phyloP scores from a whole-genome alignment of 805 yeast genomes.

The Ogataea nonfermentans region DNA sequence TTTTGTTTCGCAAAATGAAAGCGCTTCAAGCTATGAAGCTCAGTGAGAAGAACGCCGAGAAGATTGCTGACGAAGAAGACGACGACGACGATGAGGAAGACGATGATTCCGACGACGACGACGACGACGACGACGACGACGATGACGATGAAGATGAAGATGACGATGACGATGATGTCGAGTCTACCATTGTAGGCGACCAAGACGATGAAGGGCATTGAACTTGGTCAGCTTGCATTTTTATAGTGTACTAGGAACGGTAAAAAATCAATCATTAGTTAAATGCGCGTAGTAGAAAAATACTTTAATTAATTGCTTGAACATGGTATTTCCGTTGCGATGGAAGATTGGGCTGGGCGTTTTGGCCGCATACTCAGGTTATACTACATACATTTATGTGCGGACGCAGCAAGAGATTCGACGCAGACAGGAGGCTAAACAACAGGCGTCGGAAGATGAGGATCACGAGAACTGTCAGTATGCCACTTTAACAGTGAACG shows the following conservation, averaged over 20 bases:
- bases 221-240: constrained; percentile 5
- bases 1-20: constrained; percentile 68
- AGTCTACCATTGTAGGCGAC: constrained; percentile 9
- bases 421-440: constrained; percentile 34
- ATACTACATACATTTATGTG: constrained; percentile 59
- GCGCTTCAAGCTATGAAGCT: constrained; percentile 55
- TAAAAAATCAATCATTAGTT: constrained; percentile 4
- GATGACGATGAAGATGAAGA: constrained; percentile 41
- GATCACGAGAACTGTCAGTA: constrained; percentile 30
- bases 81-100: constrained; percentile 50
- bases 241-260: constrained; percentile 5
- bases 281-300: constrained; percentile 7
- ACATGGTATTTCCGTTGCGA: constrained; percentile 26
- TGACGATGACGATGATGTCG: constrained; percentile 23
- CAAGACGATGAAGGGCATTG: neutral
- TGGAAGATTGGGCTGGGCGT: constrained; percentile 43
- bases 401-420: constrained; percentile 54
- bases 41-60: constrained; percentile 41
- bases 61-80: constrained; percentile 44
- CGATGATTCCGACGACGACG: constrained; percentile 39
- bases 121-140: constrained; percentile 39
- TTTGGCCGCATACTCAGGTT: constrained; percentile 58
- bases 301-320: neutral
- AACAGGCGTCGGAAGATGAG: constrained; percentile 6
- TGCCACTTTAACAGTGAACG: constrained; percentile 54